A percentile compares a stretch with the other conserved stretches of the same genome.
phyloP scores from a whole-genome alignment of 345 rosid species.

The Gossypium herbaceum region DNA sequence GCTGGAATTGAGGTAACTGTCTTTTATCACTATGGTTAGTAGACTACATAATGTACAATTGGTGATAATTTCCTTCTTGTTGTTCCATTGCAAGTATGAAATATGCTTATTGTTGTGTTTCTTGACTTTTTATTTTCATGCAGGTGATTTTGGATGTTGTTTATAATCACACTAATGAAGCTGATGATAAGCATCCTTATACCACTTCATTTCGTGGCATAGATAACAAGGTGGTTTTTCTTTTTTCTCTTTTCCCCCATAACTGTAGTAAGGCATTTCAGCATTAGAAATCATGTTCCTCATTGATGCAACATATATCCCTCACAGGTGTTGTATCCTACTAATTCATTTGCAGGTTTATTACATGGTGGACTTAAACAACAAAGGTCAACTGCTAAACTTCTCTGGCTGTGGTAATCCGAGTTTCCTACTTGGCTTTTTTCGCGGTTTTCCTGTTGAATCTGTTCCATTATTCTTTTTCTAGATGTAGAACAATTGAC shows the following conservation, averaged over 20 bases:
- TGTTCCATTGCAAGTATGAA: slow-evolving; percentile 14
- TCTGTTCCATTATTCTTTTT: background rate
- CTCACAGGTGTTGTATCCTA: background rate
- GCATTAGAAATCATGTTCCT: background rate
- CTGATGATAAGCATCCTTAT: slow-evolving; percentile 73
- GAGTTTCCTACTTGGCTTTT: slow-evolving; percentile 6
- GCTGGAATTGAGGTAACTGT: slow-evolving; percentile 82
- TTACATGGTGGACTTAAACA: slow-evolving; percentile 67
- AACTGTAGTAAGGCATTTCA: background rate
- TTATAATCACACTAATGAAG: slow-evolving; percentile 94
- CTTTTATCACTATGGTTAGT: slow-evolving; percentile 6
- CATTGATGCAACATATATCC: background rate
- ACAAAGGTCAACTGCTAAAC: slow-evolving; percentile 61
- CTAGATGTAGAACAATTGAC: background rate
- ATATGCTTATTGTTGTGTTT: slow-evolving; percentile 1
- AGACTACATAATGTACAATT: background rate
- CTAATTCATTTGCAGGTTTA: slow-evolving; percentile 56
- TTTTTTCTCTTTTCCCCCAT: background rate
- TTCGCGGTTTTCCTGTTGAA: background rate
- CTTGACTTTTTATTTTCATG: slow-evolving; percentile 18
- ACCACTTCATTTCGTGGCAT: slow-evolving; percentile 94
- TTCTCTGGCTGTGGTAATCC: slow-evolving; percentile 86
- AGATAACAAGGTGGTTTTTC: slow-evolving; percentile 67
- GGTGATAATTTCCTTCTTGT: slow-evolving; percentile 3
- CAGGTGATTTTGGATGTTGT: slow-evolving; percentile 97